A percentile compares a stretch with the other conserved stretches of the same genome.
Evolutionary conservation across 2,329 filamentous ascomycete genomes (phyloP).

Genomic region (Venturia nashicola): DNA sequence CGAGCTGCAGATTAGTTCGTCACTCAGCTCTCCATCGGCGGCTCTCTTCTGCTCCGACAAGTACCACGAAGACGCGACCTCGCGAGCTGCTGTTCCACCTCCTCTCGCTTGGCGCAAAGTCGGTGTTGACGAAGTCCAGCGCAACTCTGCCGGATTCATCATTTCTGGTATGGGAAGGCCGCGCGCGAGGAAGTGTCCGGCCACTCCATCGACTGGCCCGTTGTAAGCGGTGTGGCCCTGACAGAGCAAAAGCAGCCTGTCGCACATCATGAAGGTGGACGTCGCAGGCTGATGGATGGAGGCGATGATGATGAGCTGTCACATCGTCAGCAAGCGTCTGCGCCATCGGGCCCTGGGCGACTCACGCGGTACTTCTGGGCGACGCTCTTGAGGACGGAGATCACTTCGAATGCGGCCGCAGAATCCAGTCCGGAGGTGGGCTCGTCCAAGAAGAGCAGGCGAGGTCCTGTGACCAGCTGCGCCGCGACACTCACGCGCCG

Average conservation of each 20-base stretch:
- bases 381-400: slow-evolving; percentile 5
- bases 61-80: no score
- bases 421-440: slow-evolving; percentile 57
- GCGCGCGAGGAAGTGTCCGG: neutral
- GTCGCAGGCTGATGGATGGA: slow-evolving; percentile 11
- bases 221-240: neutral
- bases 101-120: slow-evolving; percentile 37
- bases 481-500: slow-evolving; percentile 66
- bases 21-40: no score
- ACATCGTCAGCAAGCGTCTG: no score
- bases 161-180: slow-evolving; percentile 30
- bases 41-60: no score
- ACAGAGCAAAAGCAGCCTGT: slow-evolving; percentile 7
- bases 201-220: neutral
- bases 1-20: no score
- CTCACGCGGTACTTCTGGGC: slow-evolving; percentile 8
- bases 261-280: slow-evolving; percentile 8
- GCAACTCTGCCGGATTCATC: slow-evolving; percentile 68
- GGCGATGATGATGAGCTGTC: slow-evolving; percentile 9
- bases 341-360: no score
- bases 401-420: slow-evolving; percentile 8
- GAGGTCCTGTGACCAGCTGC: slow-evolving; percentile 69
- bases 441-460: slow-evolving; percentile 65
- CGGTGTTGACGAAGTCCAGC: slow-evolving; percentile 66
- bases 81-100: no score